Percentiles rank a stretch among this genome's conserved stretches.
These are phyloP conservation scores for Colletotrichum lini DNA, from an alignment of 2,329 filamentous ascomycete genomes.

Conservation along the genomic window DNA sequence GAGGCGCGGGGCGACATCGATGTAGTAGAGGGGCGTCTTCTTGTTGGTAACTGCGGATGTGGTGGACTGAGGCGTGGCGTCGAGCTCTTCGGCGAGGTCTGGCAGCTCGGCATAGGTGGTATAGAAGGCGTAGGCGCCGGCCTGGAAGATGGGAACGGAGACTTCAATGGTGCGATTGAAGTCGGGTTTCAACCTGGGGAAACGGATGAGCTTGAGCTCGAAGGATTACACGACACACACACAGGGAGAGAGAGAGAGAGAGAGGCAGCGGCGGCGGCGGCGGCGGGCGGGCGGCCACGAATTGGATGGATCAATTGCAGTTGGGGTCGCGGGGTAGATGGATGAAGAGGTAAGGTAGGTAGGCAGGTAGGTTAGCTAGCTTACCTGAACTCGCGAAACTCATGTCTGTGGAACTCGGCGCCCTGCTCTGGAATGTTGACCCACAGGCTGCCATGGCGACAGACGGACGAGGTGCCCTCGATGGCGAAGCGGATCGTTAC, in stretches of 20 bases:
- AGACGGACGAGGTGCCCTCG: slow-evolving; percentile 96
- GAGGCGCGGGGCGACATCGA: slow-evolving; percentile 90
- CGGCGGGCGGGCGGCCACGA: no score
- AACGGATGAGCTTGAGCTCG: slow-evolving; percentile 5
- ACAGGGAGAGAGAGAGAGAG: no score
- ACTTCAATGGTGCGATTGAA: slow-evolving; percentile 95
- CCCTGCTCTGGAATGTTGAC: slow-evolving; percentile 91
- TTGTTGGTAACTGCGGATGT: slow-evolving; percentile 65
- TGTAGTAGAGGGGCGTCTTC: slow-evolving; percentile 86
- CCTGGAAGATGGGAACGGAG: slow-evolving; percentile 84
- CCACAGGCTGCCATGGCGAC: slow-evolving; percentile 94
- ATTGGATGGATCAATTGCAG: neutral
- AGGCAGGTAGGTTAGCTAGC: slow-evolving; percentile 48
- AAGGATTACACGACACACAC: no score
- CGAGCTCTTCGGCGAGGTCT: slow-evolving; percentile 73
- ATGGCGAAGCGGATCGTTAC: slow-evolving; percentile 90
- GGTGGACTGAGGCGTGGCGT: slow-evolving; percentile 61
- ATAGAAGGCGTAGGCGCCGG: slow-evolving; percentile 95
- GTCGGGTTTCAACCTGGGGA: slow-evolving; percentile 82
- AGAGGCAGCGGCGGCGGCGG: neutral
- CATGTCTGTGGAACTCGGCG: slow-evolving; percentile 80
- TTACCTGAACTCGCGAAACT: slow-evolving; percentile 92
- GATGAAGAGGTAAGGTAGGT: no score
- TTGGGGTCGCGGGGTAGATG: no score
- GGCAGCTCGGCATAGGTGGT: slow-evolving; percentile 92